Evolutionary conservation across 2,329 filamentous ascomycete species (phyloP).

Genomic region (Clathrospora elynae): DNA sequence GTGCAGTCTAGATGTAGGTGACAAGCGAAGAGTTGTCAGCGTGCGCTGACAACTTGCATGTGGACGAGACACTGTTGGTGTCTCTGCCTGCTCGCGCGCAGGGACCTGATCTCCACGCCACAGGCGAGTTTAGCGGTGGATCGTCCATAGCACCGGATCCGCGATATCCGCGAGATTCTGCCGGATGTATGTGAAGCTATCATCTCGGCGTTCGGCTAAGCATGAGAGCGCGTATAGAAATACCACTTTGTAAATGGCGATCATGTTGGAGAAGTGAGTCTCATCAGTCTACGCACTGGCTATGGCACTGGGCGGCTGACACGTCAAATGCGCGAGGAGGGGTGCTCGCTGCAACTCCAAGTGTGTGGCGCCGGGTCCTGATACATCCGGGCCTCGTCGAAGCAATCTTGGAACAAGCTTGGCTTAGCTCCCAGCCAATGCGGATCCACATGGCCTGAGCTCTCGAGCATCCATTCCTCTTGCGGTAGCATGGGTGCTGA

Average conservation of each 20-base stretch:
- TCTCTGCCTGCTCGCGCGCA: too few relatives aligned
- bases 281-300: not conserved
- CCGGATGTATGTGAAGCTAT: too few relatives aligned
- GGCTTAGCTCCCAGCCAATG: constrained; percentile 30
- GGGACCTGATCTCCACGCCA: not conserved
- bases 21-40: too few relatives aligned
- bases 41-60: too few relatives aligned
- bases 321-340: constrained; percentile 24
- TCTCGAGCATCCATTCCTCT: constrained; percentile 6
- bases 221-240: not conserved
- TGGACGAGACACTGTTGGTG: too few relatives aligned
- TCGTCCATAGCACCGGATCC: not conserved
- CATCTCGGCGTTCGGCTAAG: too few relatives aligned
- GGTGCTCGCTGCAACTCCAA: constrained; percentile 28
- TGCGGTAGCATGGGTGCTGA: constrained; percentile 8
- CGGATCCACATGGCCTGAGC: constrained; percentile 8
- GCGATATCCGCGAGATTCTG: too few relatives aligned
- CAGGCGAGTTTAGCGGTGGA: not conserved
- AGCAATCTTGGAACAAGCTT: constrained; percentile 43
- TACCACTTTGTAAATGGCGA: too few relatives aligned
- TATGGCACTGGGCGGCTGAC: constrained; percentile 17
- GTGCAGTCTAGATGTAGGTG: too few relatives aligned
- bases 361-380: constrained; percentile 43
- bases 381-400: constrained; percentile 39
- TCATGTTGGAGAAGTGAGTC: too few relatives aligned